Evolutionary conservation across 2,329 filamentous ascomycete species (phyloP).

Genomic region (Phaeomoniella chlamydospora): DNA sequence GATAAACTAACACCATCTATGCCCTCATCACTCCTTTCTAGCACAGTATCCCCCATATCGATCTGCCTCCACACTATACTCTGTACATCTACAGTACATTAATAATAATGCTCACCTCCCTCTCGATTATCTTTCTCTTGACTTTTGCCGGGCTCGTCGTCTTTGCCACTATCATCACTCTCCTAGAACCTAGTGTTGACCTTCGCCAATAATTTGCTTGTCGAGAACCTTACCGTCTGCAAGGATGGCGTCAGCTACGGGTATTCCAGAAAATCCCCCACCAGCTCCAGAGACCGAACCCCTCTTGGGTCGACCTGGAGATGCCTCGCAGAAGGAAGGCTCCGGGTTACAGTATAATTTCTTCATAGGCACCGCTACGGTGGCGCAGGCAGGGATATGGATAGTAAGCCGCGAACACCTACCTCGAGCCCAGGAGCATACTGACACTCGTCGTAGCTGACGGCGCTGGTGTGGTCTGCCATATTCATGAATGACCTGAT

Average conservation of each 20-base stretch:
- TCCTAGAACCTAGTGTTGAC: background rate
- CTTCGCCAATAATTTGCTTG: background rate
- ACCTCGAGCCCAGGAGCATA: slow-evolving; percentile 1
- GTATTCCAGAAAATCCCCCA: slow-evolving; percentile 41
- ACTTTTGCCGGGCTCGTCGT: background rate
- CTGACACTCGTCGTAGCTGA: slow-evolving; percentile 33
- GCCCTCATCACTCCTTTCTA: no score
- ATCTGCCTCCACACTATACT: no score
- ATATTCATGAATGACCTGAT: slow-evolving; percentile 58
- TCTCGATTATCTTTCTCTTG: background rate
- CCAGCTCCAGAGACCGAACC: slow-evolving; percentile 48
- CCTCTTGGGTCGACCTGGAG: slow-evolving; percentile 55
- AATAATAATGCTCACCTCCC: background rate
- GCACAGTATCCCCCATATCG: no score
- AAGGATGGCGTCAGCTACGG: slow-evolving; percentile 54
- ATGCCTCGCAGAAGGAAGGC: slow-evolving; percentile 54
- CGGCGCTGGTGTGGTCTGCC: slow-evolving; percentile 61
- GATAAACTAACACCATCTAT: no score
- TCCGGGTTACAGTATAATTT: slow-evolving; percentile 57
- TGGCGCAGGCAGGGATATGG: slow-evolving; percentile 67
- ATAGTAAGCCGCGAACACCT: slow-evolving; percentile 33
- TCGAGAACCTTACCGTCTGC: background rate
- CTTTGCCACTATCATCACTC: background rate
- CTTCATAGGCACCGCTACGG: slow-evolving; percentile 59
- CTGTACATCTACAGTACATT: no score